Evolutionary conservation across 2,329 filamentous ascomycete genomes (phyloP).

Genomic region (Phaeoacremonium minimum): DNA sequence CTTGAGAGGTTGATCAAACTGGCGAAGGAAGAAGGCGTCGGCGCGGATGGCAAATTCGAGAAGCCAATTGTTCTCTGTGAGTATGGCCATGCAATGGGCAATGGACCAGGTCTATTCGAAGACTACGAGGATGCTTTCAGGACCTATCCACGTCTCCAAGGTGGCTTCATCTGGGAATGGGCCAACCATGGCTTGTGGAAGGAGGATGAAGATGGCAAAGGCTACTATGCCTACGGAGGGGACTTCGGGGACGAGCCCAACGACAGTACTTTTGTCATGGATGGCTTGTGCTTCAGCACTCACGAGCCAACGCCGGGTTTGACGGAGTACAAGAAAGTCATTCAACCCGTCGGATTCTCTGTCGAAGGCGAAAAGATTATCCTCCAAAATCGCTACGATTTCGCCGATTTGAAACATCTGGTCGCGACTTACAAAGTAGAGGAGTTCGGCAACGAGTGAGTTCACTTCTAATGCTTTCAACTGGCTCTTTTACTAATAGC

Average conservation of each 20-base stretch:
- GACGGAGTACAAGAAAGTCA: slow-evolving; percentile 52
- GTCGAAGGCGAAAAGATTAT: slow-evolving; percentile 29
- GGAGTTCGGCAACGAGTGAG: slow-evolving; percentile 33
- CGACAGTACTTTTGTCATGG: slow-evolving; percentile 59
- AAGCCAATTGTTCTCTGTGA: slow-evolving; percentile 59
- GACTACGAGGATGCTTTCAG: slow-evolving; percentile 65
- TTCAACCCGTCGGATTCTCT: slow-evolving; percentile 46
- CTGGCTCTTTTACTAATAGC: slow-evolving; percentile 8
- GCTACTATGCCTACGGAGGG: slow-evolving; percentile 56
- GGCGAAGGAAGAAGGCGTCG: slow-evolving; percentile 34
- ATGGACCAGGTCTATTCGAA: slow-evolving; percentile 64
- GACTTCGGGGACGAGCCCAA: slow-evolving; percentile 60
- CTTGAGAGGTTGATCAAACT: slow-evolving; percentile 46
- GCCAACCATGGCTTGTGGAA: slow-evolving; percentile 55
- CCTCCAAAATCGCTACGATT: slow-evolving; percentile 47
- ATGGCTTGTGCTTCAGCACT: slow-evolving; percentile 48
- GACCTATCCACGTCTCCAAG: slow-evolving; percentile 56
- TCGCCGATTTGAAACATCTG: slow-evolving; percentile 37
- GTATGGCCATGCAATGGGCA: slow-evolving; percentile 66
- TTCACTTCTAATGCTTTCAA: slow-evolving; percentile 1
- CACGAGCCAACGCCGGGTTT: slow-evolving; percentile 55
- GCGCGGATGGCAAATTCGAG: slow-evolving; percentile 34
- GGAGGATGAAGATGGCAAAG: slow-evolving; percentile 32
- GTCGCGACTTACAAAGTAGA: slow-evolving; percentile 38
- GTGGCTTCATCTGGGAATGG: slow-evolving; percentile 66